A percentile compares a stretch with the other conserved stretches of the same genome.
phyloP scores from a whole-genome alignment of 208 protist species.

The Leishmania amazonensis region DNA sequence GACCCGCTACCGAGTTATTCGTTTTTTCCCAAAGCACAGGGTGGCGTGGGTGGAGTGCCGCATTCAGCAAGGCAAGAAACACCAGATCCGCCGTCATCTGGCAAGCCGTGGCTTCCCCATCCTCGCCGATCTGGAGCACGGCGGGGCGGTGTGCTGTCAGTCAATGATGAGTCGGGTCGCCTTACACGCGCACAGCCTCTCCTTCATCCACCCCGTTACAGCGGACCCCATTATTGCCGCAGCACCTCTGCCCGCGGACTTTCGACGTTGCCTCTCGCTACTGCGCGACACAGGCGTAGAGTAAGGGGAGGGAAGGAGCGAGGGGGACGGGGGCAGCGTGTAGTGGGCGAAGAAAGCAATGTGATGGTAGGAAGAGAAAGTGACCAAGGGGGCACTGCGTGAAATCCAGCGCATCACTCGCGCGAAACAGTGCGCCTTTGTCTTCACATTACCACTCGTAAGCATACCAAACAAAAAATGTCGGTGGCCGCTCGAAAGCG shows the following conservation, averaged over 20 bases:
- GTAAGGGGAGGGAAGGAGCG: not conserved
- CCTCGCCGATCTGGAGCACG: conserved; percentile 81
- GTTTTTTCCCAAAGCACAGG: conserved; percentile 48
- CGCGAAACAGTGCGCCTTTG: not conserved
- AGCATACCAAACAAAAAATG: not conserved
- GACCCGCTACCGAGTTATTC: conserved; percentile 64
- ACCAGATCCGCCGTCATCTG: conserved; percentile 86
- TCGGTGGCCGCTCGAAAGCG: no score
- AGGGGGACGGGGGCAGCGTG: not conserved
- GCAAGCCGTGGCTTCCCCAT: conserved; percentile 72
- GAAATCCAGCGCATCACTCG: not conserved
- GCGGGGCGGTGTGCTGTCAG: conserved; percentile 63
- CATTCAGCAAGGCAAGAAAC: conserved; percentile 86
- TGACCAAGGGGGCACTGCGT: not conserved
- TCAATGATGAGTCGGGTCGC: conserved; percentile 68
- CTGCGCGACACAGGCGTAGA: conserved; percentile 7
- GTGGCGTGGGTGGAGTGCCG: conserved; percentile 77
- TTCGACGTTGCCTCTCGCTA: conserved; percentile 36
- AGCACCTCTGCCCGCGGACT: conserved; percentile 63
- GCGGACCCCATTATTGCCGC: conserved; percentile 39
- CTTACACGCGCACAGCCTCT: conserved; percentile 64
- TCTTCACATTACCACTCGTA: not conserved
- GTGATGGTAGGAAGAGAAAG: not conserved
- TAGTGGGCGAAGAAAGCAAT: not conserved
- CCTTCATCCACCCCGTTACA: conserved; percentile 66